Base-by-base conservation (phyloP, 2,329 filamentous ascomycete species). In the Aotearoamyces nothofagi region DNA sequence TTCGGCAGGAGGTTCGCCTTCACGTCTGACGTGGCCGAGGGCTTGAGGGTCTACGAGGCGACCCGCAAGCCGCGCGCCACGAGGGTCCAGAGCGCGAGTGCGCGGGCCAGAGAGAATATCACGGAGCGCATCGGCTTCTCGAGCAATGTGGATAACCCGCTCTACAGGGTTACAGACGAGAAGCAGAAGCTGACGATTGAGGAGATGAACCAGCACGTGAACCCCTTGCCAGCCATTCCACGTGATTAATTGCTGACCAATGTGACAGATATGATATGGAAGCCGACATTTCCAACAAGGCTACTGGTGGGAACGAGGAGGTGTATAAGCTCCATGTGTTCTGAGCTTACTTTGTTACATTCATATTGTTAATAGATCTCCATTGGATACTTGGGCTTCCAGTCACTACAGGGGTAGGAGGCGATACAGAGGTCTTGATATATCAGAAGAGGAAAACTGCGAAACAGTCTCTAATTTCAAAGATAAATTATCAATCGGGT, bases 171-270 rank as follows among this genome's bases (percentile, higher is more conserved):
- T 0, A 61, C 67, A 36, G 63, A 76, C 29, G 61, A 70, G 39
- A 63, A 56, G 38, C 60, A 66, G 26, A 72, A 73, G 36, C 43
- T 78, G 17, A 78, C 73, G 0, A 76, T 78, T 27, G 69, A 76
- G 37, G 72, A 78, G 46, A 77, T 78, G 70, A 78, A 78, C 34
- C 56, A 57, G 56, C 69, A 53, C n/a, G n/a, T n/a, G n/a, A n/a
- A 54, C 15, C 27, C 24, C 14, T 17, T 25, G 7, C 10, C 4
- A 7, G n/a, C 9, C 8, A 4, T 19, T 9, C 9, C 10, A 16
- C n/a, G 15, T n/a, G 11, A 27, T 5, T 15, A 17, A 12, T 31
- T n/a, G 24, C 22, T 8, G 12, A 36, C 26, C 17, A 24, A 15
- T 5, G 7, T 19, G 23, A 17, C 30, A 66, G 62, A 9, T 72